Evolutionary conservation across 192 early-diverging fungal genomes (phyloP).

Genomic region (Backusella liffmaniae): DNA sequence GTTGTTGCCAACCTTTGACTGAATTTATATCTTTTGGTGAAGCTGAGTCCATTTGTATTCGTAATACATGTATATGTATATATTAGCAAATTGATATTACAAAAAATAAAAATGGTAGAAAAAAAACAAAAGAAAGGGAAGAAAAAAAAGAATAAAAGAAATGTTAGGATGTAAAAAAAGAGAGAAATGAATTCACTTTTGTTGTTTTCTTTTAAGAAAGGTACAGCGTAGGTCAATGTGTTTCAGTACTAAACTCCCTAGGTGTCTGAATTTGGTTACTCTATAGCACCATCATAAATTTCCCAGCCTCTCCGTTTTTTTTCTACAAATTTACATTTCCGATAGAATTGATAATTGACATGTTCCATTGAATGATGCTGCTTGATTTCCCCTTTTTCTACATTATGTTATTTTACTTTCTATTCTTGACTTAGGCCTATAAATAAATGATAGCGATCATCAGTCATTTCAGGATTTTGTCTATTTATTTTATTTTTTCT

Average conservation of each 20-base stretch:
- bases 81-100: constrained; percentile 9
- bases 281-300: background rate
- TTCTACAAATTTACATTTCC: constrained; percentile 9
- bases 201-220: constrained; percentile 14
- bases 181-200: constrained; percentile 10
- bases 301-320: constrained; percentile 11
- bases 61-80: background rate
- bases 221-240: constrained; percentile 26
- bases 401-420: background rate
- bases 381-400: constrained; percentile 8
- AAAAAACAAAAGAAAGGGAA: background rate
- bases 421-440: background rate
- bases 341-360: constrained; percentile 6
- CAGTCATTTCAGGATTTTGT: background rate
- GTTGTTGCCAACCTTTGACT: constrained; percentile 8
- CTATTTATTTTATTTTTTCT: background rate
- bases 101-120: background rate
- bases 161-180: constrained; percentile 16
- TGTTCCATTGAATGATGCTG: constrained; percentile 6
- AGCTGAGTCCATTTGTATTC: background rate
- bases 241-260: constrained; percentile 27
- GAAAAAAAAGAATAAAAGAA: constrained; percentile 11
- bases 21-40: background rate
- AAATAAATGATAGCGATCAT: constrained; percentile 2
- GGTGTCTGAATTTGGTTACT: constrained; percentile 20